Conservation (phyloP, 1,139 yeast species). For the Kodamaea plutei region DNA sequence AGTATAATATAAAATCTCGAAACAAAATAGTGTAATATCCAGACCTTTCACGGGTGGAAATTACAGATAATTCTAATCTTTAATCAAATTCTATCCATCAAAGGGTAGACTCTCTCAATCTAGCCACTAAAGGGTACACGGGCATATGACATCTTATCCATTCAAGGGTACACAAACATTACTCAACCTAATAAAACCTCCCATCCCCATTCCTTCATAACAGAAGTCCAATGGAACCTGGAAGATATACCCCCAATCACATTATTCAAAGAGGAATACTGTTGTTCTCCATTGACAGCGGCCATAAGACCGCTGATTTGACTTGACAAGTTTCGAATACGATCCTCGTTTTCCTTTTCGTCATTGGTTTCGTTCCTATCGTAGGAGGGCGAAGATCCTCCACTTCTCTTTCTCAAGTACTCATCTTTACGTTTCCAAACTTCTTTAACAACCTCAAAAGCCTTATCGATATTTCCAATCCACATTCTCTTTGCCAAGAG, state of each 20-base stretch:
- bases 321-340: slow-evolving; percentile 31
- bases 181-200: slow-evolving; percentile 50
- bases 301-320: slow-evolving; percentile 44
- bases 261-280: no score
- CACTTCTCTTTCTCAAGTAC: slow-evolving; percentile 20
- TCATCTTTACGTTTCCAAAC: slow-evolving; percentile 63
- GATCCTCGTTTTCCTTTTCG: slow-evolving; percentile 14
- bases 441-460: slow-evolving; percentile 65
- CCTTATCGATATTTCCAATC: slow-evolving; percentile 63
- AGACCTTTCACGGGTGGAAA: no score
- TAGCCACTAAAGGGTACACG: no score
- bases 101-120: no score
- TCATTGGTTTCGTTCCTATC: slow-evolving; percentile 9
- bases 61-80: no score
- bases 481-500: slow-evolving; percentile 51
- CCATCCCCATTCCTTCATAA: slow-evolving; percentile 77
- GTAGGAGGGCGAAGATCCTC: slow-evolving; percentile 1
- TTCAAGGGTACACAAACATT: no score
- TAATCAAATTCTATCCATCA: no score
- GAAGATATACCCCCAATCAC: slow-evolving; percentile 43
- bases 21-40: no score
- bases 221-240: slow-evolving; percentile 62
- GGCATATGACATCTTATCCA: no score
- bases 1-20: no score
- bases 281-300: slow-evolving; percentile 31